Percentiles rank a stretch among this genome's conserved stretches.
phyloP scores from a whole-genome alignment of 306 rosid species.

The Oxytropis ochrocephala region DNA sequence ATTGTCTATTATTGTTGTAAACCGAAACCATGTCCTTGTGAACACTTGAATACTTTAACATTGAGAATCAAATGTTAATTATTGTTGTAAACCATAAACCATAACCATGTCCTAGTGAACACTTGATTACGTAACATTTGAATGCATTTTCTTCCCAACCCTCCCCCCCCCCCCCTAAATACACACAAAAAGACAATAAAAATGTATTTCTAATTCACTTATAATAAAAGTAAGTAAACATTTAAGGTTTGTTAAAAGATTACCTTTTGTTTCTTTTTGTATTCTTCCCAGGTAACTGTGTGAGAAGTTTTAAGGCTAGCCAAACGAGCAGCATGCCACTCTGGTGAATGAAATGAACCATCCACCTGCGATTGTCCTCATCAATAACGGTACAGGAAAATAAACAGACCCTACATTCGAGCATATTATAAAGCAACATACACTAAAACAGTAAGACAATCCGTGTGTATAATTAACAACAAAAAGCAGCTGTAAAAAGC shows the following conservation, averaged over 20 bases:
- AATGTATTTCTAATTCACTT: not conserved
- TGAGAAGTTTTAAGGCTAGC: conserved; percentile 98
- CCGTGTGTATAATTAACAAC: not conserved
- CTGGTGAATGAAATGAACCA: conserved; percentile 99
- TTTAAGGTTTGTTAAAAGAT: not conserved
- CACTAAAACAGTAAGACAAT: conserved; percentile 1
- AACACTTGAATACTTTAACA: not conserved
- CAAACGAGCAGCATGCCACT: conserved; percentile 99
- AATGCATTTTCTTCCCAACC: not conserved
- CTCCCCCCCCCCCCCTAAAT: not conserved
- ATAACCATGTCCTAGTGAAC: not conserved
- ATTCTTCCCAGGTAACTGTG: conserved; percentile 97
- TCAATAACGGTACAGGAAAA: conserved; percentile 57
- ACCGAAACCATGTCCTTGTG: not conserved
- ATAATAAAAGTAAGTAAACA: not conserved
- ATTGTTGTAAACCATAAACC: not conserved
- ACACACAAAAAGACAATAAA: not conserved
- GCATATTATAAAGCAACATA: conserved; percentile 16
- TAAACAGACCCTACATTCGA: conserved; percentile 21
- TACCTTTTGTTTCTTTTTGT: conserved; percentile 88
- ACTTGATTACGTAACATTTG: not conserved
- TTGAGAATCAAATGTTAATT: not conserved
- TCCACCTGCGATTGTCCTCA: conserved; percentile 99
- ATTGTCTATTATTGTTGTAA: not conserved
- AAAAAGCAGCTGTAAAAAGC: not conserved